These are phyloP conservation scores for Gracilaria domingensis DNA, from an alignment of 23 red algal genomes.

Conservation along the genomic window DNA sequence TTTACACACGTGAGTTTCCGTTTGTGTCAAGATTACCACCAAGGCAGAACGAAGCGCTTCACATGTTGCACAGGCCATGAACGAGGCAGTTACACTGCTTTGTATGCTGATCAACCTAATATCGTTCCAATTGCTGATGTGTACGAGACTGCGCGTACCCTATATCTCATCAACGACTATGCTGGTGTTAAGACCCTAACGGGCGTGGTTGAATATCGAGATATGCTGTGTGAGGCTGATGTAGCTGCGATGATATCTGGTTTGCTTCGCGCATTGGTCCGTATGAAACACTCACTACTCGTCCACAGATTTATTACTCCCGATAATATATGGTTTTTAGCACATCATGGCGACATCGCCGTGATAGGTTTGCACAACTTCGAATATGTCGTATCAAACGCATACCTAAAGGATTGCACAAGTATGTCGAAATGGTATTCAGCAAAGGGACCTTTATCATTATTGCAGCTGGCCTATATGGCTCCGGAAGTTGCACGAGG, in stretches of 20 bases:
- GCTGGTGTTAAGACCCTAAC: constrained; percentile 25
- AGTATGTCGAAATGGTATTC: neutral
- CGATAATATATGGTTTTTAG: constrained; percentile 18
- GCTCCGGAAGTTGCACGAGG: constrained; percentile 32
- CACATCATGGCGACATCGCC: neutral
- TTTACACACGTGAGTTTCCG: neutral
- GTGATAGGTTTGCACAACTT: constrained; percentile 20
- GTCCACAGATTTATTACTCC: constrained; percentile 49
- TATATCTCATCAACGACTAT: constrained; percentile 40
- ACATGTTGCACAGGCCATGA: constrained; percentile 25
- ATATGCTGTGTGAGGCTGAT: too few relatives aligned
- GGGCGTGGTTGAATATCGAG: constrained; percentile 13
- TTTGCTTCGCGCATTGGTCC: constrained; percentile 15
- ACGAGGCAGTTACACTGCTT: constrained; percentile 47
- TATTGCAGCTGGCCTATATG: constrained; percentile 18
- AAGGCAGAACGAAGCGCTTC: constrained; percentile 37
- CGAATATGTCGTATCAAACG: constrained; percentile 15
- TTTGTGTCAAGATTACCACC: constrained; percentile 46
- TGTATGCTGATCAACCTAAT: constrained; percentile 37
- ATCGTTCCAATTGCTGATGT: constrained; percentile 39
- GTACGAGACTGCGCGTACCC: constrained; percentile 46
- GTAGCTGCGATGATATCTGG: constrained; percentile 26
- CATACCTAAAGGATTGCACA: too few relatives aligned
- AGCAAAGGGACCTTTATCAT: constrained; percentile 16
- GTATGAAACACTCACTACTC: constrained; percentile 19